Evolutionary conservation across 1,284 basidiomycete genomes (phyloP), one percentile per base, ranked within the genome.

Genomic region (Apiotrichum gracile): DNA sequence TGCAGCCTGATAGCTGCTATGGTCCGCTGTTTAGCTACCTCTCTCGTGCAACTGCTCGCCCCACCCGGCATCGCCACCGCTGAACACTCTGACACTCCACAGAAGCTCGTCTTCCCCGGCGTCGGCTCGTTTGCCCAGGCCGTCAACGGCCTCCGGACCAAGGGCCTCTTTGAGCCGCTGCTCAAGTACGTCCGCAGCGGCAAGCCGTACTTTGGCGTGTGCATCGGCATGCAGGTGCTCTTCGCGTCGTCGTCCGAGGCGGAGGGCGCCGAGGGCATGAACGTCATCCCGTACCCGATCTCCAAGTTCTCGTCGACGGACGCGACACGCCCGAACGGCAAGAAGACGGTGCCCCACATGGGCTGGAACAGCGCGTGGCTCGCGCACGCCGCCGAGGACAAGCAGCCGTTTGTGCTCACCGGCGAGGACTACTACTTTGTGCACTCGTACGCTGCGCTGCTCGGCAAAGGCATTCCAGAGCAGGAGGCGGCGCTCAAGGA

Each of bases 81-180:
- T 14, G n/a, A 3, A 5, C 25, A 38, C 49, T 9, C 44, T 46
- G 21, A 37, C 6, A 13, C 5, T 33, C 22, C 65, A 10, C 31
- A 97, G 94, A 87, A 85, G 76, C 85, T 99, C 67, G 81, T 99
- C 65, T 98, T 99, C 72, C 96, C 96, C 46, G 96, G 96, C n/a
- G 96, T 98, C 40, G 96, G 96, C 25, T 84, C 91, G 8, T 98
- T 97, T 71, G 86, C 87, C 51, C 85, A 86, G 39, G 96, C 94
- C 10, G 85, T 97, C 65, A 79, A 82, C 48, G 85, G 87, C 52
- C 83, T 99, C 44, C 76, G 79, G 39, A 71, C 80, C 17, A 85
- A 85, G 61, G 90, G 88, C 33, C 83, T 93, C 54, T 80, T 87
- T 31, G 83, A 88, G 62, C 91, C 91, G 33, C 80, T 99, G 49